phyloP scores from a whole-genome alignment of 177 flowering plant genomes.

The Vitis hybrid region DNA sequence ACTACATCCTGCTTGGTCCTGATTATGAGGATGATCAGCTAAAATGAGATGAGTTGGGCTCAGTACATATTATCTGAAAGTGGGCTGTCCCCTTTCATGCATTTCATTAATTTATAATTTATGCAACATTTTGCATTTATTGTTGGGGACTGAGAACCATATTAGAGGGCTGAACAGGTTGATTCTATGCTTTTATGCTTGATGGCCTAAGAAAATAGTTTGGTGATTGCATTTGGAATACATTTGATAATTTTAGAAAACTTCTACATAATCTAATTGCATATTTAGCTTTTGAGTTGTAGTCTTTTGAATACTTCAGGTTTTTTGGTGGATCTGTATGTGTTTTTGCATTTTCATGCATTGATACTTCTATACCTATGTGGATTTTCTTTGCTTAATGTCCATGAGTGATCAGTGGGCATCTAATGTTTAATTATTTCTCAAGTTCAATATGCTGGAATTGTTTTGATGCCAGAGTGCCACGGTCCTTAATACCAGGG shows the following conservation, averaged over 20 bases:
- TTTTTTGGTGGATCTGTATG: not conserved
- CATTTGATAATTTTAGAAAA: too few species aligned
- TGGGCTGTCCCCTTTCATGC: too few species aligned
- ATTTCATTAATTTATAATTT: too few species aligned
- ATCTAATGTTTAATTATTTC: not conserved
- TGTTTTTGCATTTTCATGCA: not conserved
- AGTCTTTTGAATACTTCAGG: not conserved
- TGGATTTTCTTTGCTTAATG: constrained; percentile 3
- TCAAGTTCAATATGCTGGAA: constrained; percentile 5
- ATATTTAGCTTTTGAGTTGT: too few species aligned
- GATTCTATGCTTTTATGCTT: not conserved
- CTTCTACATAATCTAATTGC: too few species aligned
- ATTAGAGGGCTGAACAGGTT: not conserved
- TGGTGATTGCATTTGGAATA: too few species aligned
- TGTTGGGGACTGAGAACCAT: not conserved
- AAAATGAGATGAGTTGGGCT: too few species aligned
- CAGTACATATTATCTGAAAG: too few species aligned
- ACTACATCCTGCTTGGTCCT: too few species aligned
- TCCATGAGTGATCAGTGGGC: not conserved
- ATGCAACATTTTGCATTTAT: too few species aligned
- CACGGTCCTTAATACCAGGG: constrained; percentile 80
- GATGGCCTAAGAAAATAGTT: not conserved
- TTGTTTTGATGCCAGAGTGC: constrained; percentile 64
- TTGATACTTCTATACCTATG: not conserved
- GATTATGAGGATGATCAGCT: too few species aligned